These are phyloP conservation scores for Rhinocladiella mackenziei DNA, from an alignment of 2,329 filamentous ascomycete species.

Conservation along the genomic window DNA sequence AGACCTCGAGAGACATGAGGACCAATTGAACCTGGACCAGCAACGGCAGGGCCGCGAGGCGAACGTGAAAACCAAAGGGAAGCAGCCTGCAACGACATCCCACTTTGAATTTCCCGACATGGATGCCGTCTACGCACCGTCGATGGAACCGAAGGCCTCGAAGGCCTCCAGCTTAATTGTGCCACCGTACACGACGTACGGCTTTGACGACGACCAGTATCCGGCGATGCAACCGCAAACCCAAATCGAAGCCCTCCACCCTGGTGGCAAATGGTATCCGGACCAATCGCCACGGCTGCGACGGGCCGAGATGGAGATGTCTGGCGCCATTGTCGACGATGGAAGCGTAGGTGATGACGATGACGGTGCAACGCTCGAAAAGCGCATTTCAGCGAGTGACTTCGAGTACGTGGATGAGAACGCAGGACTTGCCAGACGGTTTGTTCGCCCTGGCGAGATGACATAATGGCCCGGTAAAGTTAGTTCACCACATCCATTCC, in stretches of 20 bases:
- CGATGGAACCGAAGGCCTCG: background rate
- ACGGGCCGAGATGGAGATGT: conserved; percentile 13
- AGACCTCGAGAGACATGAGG: too few relatives aligned
- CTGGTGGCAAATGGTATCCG: conserved; percentile 46
- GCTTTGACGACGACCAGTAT: conserved; percentile 19
- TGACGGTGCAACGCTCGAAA: conserved; percentile 5
- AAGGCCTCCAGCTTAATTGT: background rate
- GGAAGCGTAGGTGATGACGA: conserved; percentile 1
- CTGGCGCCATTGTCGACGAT: conserved; percentile 7
- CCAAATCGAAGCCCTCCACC: conserved; percentile 42
- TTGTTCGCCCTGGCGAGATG: conserved; percentile 3
- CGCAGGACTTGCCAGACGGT: conserved; percentile 13
- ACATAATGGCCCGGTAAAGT: background rate
- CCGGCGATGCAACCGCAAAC: conserved; percentile 12
- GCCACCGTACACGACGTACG: conserved; percentile 21
- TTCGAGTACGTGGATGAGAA: conserved; percentile 17
- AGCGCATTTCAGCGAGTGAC: conserved; percentile 16
- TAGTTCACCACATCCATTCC: too few relatives aligned
- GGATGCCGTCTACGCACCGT: conserved; percentile 27
- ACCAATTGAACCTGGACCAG: too few relatives aligned
- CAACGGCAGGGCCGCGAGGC: background rate
- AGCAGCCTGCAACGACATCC: conserved; percentile 6
- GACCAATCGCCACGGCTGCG: conserved; percentile 26
- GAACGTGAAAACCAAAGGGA: background rate
- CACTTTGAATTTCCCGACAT: conserved; percentile 29